Conservation (phyloP, 257 asterid species). For the Ilex aquifolium region DNA sequence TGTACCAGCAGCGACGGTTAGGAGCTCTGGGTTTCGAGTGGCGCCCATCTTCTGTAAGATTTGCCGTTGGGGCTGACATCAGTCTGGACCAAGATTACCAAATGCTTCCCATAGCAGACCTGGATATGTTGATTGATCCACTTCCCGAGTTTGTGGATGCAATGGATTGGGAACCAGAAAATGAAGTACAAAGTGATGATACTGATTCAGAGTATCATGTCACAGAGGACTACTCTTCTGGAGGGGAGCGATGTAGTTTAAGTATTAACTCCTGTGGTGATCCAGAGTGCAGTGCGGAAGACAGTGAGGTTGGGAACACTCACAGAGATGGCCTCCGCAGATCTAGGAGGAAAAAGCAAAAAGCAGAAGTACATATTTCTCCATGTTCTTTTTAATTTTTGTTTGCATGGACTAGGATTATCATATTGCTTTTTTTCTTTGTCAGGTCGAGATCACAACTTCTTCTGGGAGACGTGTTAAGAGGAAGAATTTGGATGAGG, state of each 20-base stretch:
- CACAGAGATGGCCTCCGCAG: slow-evolving; percentile 61
- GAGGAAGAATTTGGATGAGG: slow-evolving; percentile 71
- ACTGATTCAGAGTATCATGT: slow-evolving; percentile 88
- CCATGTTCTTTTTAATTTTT: background rate
- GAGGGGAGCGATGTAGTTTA: slow-evolving; percentile 63
- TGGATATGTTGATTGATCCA: slow-evolving; percentile 77
- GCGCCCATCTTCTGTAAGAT: slow-evolving; percentile 86
- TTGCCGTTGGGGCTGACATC: slow-evolving; percentile 84
- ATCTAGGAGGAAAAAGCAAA: slow-evolving; percentile 75
- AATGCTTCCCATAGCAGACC: slow-evolving; percentile 69
- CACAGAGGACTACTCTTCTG: slow-evolving; percentile 83
- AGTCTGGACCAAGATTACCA: slow-evolving; percentile 74
- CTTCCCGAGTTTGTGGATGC: slow-evolving; percentile 85
- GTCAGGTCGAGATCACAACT: slow-evolving; percentile 73
- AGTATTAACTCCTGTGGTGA: slow-evolving; percentile 50
- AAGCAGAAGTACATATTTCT: slow-evolving; percentile 39
- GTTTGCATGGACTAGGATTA: background rate
- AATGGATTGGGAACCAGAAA: slow-evolving; percentile 94
- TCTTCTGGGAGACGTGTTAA: slow-evolving; percentile 96
- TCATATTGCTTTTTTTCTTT: slow-evolving; percentile 6
- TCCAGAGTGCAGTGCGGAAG: slow-evolving; percentile 53
- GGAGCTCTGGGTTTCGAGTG: slow-evolving; percentile 95
- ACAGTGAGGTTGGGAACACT: slow-evolving; percentile 54
- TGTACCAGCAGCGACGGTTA: slow-evolving; percentile 72
- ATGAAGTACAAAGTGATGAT: slow-evolving; percentile 82